A percentile compares a stretch with the other conserved stretches of the same genome.
phyloP scores from a whole-genome alignment of 1,139 yeast genomes.

The Taiozyma sp. region DNA sequence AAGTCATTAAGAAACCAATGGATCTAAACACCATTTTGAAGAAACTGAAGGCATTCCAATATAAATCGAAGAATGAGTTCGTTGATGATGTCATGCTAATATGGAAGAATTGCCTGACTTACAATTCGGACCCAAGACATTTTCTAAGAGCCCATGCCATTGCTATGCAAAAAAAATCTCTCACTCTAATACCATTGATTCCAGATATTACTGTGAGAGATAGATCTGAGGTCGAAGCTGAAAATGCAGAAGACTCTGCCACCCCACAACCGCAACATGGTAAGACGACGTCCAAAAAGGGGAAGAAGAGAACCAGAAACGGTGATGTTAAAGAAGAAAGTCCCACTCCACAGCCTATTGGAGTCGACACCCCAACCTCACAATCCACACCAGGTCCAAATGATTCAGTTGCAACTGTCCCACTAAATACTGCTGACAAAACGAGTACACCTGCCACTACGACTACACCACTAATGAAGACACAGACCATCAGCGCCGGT shows the following conservation, averaged over 20 bases:
- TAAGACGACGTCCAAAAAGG: slow-evolving; percentile 24
- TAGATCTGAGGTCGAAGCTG: slow-evolving; percentile 82
- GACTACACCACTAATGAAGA: not conserved
- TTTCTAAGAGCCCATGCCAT: slow-evolving; percentile 86
- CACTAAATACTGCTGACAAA: not conserved
- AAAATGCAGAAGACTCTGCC: slow-evolving; percentile 37
- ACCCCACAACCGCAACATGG: slow-evolving; percentile 23
- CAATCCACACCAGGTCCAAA: not conserved
- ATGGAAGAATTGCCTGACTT: slow-evolving; percentile 91
- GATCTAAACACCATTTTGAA: slow-evolving; percentile 93
- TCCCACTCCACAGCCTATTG: slow-evolving; percentile 2
- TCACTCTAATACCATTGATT: slow-evolving; percentile 69
- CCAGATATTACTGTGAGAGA: slow-evolving; percentile 83
- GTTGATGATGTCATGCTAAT: slow-evolving; percentile 91
- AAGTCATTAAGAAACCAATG: slow-evolving; percentile 90
- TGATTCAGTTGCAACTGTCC: not conserved
- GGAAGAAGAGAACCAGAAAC: slow-evolving; percentile 27
- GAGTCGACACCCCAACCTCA: not conserved
- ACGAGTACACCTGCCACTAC: not conserved
- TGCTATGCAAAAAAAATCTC: slow-evolving; percentile 91
- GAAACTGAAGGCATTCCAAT: slow-evolving; percentile 75
- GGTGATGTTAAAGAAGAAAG: slow-evolving; percentile 29
- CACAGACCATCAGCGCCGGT: slow-evolving; percentile 1
- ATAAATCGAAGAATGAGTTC: slow-evolving; percentile 79
- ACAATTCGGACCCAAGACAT: slow-evolving; percentile 94